phyloP scores from a whole-genome alignment of 768 basidiomycete genomes.

The Nidularia sp. region DNA sequence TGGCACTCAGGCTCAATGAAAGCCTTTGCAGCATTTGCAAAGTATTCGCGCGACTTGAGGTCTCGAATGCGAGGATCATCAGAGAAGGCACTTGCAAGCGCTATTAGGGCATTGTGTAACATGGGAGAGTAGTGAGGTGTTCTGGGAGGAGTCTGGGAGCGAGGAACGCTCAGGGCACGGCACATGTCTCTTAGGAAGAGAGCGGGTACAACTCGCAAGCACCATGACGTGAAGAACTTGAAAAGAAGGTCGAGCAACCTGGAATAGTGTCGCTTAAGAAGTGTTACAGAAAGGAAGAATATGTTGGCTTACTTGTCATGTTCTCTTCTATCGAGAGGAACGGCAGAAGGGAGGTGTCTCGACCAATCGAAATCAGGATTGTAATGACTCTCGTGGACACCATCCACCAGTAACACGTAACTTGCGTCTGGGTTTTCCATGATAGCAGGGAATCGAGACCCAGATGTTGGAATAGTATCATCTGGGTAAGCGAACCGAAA shows the following conservation, averaged over 20 bases:
- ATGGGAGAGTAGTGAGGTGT: conserved; percentile 66
- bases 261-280: not conserved
- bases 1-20: conserved; percentile 42
- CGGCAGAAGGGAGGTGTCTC: conserved; percentile 37
- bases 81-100: conserved; percentile 37
- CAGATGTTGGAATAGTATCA: conserved; percentile 8
- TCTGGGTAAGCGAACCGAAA: conserved; percentile 32
- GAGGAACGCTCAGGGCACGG: conserved; percentile 29
- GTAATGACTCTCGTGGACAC: conserved; percentile 28
- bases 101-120: conserved; percentile 64
- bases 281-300: not conserved
- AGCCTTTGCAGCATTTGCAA: conserved; percentile 38
- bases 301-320: conserved; percentile 36
- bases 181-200: conserved; percentile 49
- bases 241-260: conserved; percentile 43
- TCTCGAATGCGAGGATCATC: conserved; percentile 40
- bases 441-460: conserved; percentile 34
- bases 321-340: conserved; percentile 36
- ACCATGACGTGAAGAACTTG: conserved; percentile 48
- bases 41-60: conserved; percentile 34
- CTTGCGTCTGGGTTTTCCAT: conserved; percentile 29
- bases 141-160: conserved; percentile 32
- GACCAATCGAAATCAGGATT: conserved; percentile 49
- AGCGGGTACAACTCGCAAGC: conserved; percentile 41
- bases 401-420: conserved; percentile 38